These are phyloP conservation scores for Sugiyamaella qingdaonensis DNA, from an alignment of 805 yeast genomes.

Conservation along the genomic window DNA sequence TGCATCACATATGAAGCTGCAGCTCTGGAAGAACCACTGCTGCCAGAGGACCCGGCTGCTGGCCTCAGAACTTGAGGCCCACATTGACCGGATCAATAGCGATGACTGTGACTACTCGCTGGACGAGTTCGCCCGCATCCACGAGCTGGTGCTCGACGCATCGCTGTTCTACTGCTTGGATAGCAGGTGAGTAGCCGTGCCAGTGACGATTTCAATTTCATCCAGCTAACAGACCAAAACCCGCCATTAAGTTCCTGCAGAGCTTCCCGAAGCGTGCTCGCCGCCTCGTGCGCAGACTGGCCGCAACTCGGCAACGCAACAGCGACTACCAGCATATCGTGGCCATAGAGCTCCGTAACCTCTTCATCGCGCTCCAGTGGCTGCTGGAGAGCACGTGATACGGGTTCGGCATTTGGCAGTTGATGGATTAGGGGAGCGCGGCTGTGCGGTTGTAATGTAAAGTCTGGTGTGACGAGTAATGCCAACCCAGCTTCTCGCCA, in stretches of 20 bases:
- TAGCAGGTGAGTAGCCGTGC: neutral
- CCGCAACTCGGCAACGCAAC: no score
- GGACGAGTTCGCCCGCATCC: neutral
- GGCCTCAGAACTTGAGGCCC: neutral
- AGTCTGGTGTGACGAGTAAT: neutral
- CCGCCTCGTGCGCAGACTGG: neutral
- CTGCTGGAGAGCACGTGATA: neutral
- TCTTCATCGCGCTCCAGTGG: neutral
- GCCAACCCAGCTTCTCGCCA: constrained; percentile 8
- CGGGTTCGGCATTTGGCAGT: neutral
- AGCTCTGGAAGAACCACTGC: neutral
- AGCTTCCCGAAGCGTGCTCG: neutral
- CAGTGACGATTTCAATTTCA: neutral
- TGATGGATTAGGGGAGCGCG: neutral
- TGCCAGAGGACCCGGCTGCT: neutral
- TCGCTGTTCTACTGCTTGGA: neutral
- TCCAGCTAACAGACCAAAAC: neutral
- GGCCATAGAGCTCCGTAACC: neutral
- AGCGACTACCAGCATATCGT: neutral
- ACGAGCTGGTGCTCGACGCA: neutral
- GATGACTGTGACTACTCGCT: neutral
- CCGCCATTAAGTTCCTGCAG: neutral
- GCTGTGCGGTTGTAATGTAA: neutral
- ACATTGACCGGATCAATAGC: neutral
- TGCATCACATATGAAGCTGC: no score